A percentile compares a stretch with the other conserved stretches of the same genome.
These are phyloP conservation scores for Crucibulum laeve DNA, from an alignment of 768 basidiomycete species.

Conservation along the genomic window DNA sequence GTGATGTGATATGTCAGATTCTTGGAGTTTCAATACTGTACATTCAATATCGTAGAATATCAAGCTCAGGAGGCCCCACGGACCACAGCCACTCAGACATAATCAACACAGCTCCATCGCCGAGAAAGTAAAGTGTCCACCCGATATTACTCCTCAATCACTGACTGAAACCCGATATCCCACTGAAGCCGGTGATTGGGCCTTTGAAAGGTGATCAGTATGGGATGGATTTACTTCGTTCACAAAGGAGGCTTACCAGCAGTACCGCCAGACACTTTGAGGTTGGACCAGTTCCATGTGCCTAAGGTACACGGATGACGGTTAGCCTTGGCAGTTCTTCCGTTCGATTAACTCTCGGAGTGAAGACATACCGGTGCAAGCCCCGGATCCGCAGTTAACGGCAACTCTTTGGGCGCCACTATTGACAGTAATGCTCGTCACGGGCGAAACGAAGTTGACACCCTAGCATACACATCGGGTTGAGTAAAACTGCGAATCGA, in stretches of 20 bases:
- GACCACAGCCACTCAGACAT: too few species aligned
- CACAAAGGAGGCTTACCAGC: conserved; percentile 17
- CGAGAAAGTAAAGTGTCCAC: not conserved
- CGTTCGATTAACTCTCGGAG: not conserved
- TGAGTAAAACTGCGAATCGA: not conserved
- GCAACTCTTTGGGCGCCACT: conserved; percentile 40
- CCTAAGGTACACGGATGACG: conserved; percentile 19
- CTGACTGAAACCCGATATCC: conserved; percentile 24
- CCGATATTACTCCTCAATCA: not conserved
- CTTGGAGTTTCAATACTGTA: too few species aligned
- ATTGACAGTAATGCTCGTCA: conserved; percentile 37
- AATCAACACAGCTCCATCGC: too few species aligned
- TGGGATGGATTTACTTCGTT: not conserved
- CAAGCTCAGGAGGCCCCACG: too few species aligned
- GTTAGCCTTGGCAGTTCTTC: not conserved
- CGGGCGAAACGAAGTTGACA: conserved; percentile 40
- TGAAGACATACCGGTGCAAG: conserved; percentile 40
- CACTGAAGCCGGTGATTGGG: conserved; percentile 28
- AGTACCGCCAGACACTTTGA: conserved; percentile 40
- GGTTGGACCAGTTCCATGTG: conserved; percentile 45
- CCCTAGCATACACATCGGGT: conserved; percentile 22
- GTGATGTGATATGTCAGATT: too few species aligned
- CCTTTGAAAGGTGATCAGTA: conserved; percentile 19
- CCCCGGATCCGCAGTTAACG: conserved; percentile 50
- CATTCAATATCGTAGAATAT: too few species aligned